These are phyloP conservation scores for Calonectria multiphialidica DNA, from an alignment of 2,329 filamentous ascomycete species.

Conservation along the genomic window DNA sequence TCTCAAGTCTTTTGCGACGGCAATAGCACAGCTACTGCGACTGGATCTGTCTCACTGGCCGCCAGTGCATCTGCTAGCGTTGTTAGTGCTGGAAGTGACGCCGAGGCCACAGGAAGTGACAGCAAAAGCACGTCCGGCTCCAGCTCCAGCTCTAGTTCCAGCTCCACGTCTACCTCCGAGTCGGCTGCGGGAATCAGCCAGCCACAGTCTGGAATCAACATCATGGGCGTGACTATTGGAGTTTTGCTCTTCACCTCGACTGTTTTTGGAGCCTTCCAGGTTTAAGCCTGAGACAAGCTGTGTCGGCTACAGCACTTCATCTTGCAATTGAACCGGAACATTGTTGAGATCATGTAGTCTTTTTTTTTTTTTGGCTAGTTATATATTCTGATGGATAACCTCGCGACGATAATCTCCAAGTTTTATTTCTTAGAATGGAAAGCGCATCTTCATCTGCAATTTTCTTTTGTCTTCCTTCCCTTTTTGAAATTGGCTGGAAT, in stretches of 20 bases:
- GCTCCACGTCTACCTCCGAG: slow-evolving; percentile 26
- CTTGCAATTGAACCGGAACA: not conserved
- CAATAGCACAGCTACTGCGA: slow-evolving; percentile 51
- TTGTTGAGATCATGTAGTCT: not conserved
- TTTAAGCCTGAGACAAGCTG: slow-evolving; percentile 22
- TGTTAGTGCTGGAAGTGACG: slow-evolving; percentile 33
- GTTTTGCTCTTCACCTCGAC: slow-evolving; percentile 52
- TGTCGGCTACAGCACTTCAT: not conserved
- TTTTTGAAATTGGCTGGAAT: too few species aligned
- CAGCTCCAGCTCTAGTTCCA: slow-evolving; percentile 24
- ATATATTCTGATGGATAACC: too few species aligned
- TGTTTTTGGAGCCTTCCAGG: slow-evolving; percentile 40
- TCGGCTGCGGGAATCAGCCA: slow-evolving; percentile 20
- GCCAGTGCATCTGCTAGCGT: slow-evolving; percentile 48
- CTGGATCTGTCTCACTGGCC: slow-evolving; percentile 34
- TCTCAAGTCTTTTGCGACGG: slow-evolving; percentile 59
- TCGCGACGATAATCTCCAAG: too few species aligned
- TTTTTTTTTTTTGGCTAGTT: not conserved
- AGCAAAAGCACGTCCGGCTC: not conserved
- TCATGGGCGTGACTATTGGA: slow-evolving; percentile 49
- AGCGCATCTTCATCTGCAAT: not conserved
- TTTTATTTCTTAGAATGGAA: not conserved
- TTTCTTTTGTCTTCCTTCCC: not conserved
- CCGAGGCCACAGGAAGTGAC: not conserved
- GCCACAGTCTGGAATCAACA: slow-evolving; percentile 42